These are phyloP conservation scores for Penicillium alfredii DNA, from an alignment of 495 filamentous ascomycete species.

Conservation along the genomic window DNA sequence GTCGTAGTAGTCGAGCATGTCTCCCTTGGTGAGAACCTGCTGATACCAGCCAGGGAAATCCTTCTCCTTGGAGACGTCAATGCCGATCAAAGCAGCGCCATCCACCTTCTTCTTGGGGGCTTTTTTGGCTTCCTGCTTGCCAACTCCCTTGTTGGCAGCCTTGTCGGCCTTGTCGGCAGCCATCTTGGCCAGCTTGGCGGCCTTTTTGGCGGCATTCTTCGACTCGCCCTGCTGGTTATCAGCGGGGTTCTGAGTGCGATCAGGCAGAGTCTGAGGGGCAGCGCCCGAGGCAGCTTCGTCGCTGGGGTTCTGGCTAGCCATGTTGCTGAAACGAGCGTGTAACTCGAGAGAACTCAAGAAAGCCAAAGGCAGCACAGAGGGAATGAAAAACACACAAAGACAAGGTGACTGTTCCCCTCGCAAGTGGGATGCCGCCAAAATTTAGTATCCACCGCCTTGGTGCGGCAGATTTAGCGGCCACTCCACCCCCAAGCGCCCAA, in stretches of 20 bases:
- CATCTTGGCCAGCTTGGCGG: conserved; percentile 59
- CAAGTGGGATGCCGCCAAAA: conserved; percentile 42
- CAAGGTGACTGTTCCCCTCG: conserved; percentile 24
- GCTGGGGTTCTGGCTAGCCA: conserved; percentile 36
- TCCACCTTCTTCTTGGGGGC: conserved; percentile 48
- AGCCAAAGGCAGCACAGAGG: conserved; percentile 14
- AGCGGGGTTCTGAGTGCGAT: conserved; percentile 40
- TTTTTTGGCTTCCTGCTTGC: conserved; percentile 34
- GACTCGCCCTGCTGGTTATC: conserved; percentile 46
- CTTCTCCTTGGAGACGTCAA: conserved; percentile 74
- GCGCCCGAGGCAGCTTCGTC: conserved; percentile 23
- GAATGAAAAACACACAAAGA: conserved; percentile 13
- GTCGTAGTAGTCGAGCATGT: conserved; percentile 92
- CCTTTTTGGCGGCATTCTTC: conserved; percentile 70
- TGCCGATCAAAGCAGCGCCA: conserved; percentile 70
- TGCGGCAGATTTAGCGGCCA: conserved; percentile 44
- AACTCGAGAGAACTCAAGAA: conserved; percentile 14
- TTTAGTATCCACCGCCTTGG: conserved; percentile 38
- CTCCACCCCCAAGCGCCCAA: conserved; percentile 30
- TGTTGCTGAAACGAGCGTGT: conserved; percentile 24
- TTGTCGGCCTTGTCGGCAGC: conserved; percentile 64
- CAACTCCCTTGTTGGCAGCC: conserved; percentile 46
- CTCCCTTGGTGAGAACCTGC: conserved; percentile 89
- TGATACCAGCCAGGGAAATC: conserved; percentile 94
- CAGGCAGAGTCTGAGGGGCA: conserved; percentile 33